Evolutionary conservation across 148 eudicot genomes (phyloP), one percentile per base, ranked within the genome.

Genomic region (Rhododendron griersonianum): DNA sequence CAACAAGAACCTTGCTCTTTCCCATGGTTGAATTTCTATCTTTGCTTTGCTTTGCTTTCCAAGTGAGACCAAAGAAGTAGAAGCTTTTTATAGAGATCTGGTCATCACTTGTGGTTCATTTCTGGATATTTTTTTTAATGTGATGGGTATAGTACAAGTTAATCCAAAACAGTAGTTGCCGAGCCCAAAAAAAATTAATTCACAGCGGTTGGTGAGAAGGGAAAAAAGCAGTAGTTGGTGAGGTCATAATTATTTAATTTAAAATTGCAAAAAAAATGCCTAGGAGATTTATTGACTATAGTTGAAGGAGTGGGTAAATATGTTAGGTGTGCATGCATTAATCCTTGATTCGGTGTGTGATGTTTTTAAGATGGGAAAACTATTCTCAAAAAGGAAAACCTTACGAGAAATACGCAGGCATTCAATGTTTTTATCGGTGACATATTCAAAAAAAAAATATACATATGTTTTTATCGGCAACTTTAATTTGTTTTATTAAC

Each of bases 1-100:
- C 86, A 15, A 93, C 85, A 19, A 93, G 88, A 30, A 93, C 89
- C 48, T 83, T 93, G 87, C 92, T 89, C 86, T 91, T 91, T 63
- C 71, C 90, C 92, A 89, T 89, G 33, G 7, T 15, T 33, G 21
- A 13, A 25, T 25, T 3, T 50, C 19, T 28, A 18, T 15, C 73
- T 50, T n/a, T 19, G 6, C 45, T 44, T 78, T 9, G 30, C 45
- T 44, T 78, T 9, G 30, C 53, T 44, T 41, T 41, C 53, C 11
- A 78, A 19, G 51, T 10, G 47, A 41, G 45, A 41, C 1, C 45
- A 45, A 23, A 1, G 53, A 78, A 23, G 28, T 11, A 23, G 50
- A 78, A 23, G 5, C 51, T 78, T 47, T 44, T 21, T 78, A 78
- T 23, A 44, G 14, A 78, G 30, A 77, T 74, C 50, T 69, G 75